Evolutionary conservation across 1,284 basidiomycete species (phyloP), one percentile per base, ranked within the genome.

Genomic region (Cutaneotrichosporon arboriforme): DNA sequence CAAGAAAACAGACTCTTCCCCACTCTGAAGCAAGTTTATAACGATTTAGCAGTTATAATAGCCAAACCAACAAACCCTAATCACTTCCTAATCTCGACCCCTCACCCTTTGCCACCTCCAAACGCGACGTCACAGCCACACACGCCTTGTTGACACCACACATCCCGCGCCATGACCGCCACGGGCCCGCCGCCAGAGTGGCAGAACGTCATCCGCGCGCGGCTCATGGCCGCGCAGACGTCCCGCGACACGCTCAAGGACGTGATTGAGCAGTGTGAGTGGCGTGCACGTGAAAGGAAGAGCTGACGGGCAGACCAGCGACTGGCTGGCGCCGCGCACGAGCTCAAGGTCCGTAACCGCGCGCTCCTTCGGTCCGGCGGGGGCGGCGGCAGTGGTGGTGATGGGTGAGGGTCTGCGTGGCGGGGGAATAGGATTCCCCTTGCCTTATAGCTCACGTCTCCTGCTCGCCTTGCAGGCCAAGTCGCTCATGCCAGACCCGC

Each of bases 281-380:
- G 14, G 23, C 3, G 14, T 7, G 8, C 26, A 45, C 40, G 41
- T 42, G 34, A 8, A 34, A 35, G 43, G 35, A 45, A n/a, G 17
- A 34, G 31, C 57, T 58, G 65, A 52, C 39, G 10, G 31, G 14
- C 76, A 93, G 90, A 93, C 78, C 84, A 86, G 61, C 83, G 88
- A 68, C 81, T 96, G 60, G 89, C 90, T 3, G 87, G 89, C 67
- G 89, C 91, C 69, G 87, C 90, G 23, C 85, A 88, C 65, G 80
- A 90, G 15, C 79, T 94, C 65, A 92, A 90, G 72, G 86, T 92
- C 67, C 83, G 91, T 49, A 94, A 96, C 80, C 81, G 83, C 23
- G 86, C 87, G 13, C 80, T 96, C 17, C 77, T 94, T 52, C 58
- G 64, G n/a, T 63, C 63, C 4, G 66, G 69, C 13, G 61, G 61